Evolutionary conservation across 2,329 filamentous ascomycete genomes (phyloP), one percentile per base, ranked within the genome.

Genomic region (Hypomyces perniciosus): DNA sequence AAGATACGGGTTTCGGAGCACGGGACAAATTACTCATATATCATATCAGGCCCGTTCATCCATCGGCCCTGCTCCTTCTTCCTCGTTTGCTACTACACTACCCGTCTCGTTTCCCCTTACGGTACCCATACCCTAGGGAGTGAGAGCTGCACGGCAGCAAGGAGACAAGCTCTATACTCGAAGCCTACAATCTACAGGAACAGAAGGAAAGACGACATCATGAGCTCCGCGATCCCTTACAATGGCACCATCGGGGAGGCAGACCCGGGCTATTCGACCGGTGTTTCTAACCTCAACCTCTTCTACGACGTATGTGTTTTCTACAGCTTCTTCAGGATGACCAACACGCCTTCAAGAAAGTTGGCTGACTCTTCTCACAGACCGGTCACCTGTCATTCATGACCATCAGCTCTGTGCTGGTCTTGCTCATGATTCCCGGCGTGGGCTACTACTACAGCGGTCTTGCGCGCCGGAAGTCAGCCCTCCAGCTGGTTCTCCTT

Each of bases 381-480:
- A 79, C 84, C 53, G 90, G 90, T 64, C 83, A 95, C 71, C 83
- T 95, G 63, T 81, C 85, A 51, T 96, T 88, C 85, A 81, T 95
- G 64, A 75, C 90, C 62, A 81, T 83, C 48, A 83, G 81, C 33
- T 80, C 89, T 4, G 88, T 87, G 12, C 81, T 95, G 44, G 90
- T 95, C 52, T 76, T 95, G 60, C 83, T 95, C 65, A 95, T 95
- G 90, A 90, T 95, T 67, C 90, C 90, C 35, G 90, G 90, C 52
- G 90, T 95, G 63, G 90, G 89, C 48, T 93, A 95, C 78, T 95
- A 95, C 79, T 96, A 96, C 76, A 92, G 88, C 40, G 90, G 90
- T 57, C 84, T 95, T 12, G 89, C 90, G 12, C 84, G 90, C 51
- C 83, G 90, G 68, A 96, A 95, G 74, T 95, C 89, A 0, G 90